These are phyloP conservation scores for Penicillium goetzii DNA, from an alignment of 495 filamentous ascomycete species.

Conservation along the genomic window DNA sequence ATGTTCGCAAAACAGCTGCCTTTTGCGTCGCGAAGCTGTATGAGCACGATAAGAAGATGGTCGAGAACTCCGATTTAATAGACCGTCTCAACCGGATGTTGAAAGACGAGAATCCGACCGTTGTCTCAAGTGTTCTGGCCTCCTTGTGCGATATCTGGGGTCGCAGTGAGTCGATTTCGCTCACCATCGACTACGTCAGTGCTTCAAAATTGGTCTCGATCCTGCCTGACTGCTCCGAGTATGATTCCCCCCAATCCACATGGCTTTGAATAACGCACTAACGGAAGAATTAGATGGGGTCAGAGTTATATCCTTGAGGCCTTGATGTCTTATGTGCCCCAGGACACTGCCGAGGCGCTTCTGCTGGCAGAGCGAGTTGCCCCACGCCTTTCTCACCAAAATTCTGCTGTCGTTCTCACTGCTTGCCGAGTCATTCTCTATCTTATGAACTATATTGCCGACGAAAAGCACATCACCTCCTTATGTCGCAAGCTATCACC, in stretches of 20 bases:
- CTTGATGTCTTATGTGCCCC: constrained; percentile 96
- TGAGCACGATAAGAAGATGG: constrained; percentile 89
- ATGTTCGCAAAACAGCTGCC: constrained; percentile 96
- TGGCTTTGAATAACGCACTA: constrained; percentile 21
- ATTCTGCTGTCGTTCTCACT: constrained; percentile 94
- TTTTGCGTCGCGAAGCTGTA: constrained; percentile 98
- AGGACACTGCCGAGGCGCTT: constrained; percentile 83
- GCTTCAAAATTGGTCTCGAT: constrained; percentile 98
- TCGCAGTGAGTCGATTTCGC: constrained; percentile 92
- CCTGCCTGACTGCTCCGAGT: constrained; percentile 96
- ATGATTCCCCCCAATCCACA: constrained; percentile 38
- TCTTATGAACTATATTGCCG: constrained; percentile 97
- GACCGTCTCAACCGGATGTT: constrained; percentile 89
- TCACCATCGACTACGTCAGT: constrained; percentile 96
- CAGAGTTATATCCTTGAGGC: constrained; percentile 99
- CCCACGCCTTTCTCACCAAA: constrained; percentile 91
- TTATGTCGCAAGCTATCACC: constrained; percentile 94
- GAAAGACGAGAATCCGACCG: constrained; percentile 94
- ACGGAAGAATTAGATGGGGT: constrained; percentile 75
- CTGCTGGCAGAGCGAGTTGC: constrained; percentile 92
- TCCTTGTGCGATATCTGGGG: constrained; percentile 98
- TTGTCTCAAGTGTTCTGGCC: constrained; percentile 92
- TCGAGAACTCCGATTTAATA: constrained; percentile 89
- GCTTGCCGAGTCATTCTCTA: constrained; percentile 96
- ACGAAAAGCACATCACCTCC: constrained; percentile 85